Evolutionary conservation across 164 flowering plant genomes (phyloP).

Genomic region (Liriodendron chinense): DNA sequence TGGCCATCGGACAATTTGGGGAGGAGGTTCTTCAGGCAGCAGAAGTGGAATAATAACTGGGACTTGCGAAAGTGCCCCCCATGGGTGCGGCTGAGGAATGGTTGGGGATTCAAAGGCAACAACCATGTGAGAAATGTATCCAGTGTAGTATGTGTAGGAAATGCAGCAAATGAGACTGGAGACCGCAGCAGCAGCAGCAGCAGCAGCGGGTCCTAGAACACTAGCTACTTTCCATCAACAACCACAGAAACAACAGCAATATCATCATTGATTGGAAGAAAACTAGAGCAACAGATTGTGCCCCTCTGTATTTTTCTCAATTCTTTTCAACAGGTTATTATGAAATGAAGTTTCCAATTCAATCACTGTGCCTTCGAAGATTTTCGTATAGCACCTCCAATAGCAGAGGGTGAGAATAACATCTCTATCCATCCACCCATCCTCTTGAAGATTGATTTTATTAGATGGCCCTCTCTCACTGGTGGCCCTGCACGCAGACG

Average conservation of each 20-base stretch:
- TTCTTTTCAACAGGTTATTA: background rate
- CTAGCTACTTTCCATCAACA: conserved; percentile 26
- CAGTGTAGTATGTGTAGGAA: conserved; percentile 23
- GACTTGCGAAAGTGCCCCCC: conserved; percentile 22
- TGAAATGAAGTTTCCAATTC: background rate
- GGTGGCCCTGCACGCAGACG: too few species aligned
- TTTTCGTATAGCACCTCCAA: background rate
- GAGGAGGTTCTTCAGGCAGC: conserved; percentile 62
- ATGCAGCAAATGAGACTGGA: conserved; percentile 22
- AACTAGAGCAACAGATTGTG: conserved; percentile 7
- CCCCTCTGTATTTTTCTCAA: conserved; percentile 2
- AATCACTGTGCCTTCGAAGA: background rate
- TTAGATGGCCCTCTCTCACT: too few species aligned
- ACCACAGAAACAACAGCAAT: conserved; percentile 19
- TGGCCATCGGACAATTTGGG: conserved; percentile 40
- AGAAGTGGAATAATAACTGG: conserved; percentile 43
- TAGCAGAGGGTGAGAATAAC: background rate
- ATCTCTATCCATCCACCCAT: too few species aligned
- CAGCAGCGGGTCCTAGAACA: conserved; percentile 12
- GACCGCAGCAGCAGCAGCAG: conserved; percentile 24
- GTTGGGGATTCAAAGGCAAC: conserved; percentile 34
- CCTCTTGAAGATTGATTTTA: too few species aligned
- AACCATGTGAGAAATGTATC: conserved; percentile 25
- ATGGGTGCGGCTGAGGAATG: conserved; percentile 49
- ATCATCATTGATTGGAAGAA: conserved; percentile 35